Evolutionary conservation across 306 rosid genomes (phyloP), one percentile per base, ranked within the genome.

Genomic region (Cucumis melo): DNA sequence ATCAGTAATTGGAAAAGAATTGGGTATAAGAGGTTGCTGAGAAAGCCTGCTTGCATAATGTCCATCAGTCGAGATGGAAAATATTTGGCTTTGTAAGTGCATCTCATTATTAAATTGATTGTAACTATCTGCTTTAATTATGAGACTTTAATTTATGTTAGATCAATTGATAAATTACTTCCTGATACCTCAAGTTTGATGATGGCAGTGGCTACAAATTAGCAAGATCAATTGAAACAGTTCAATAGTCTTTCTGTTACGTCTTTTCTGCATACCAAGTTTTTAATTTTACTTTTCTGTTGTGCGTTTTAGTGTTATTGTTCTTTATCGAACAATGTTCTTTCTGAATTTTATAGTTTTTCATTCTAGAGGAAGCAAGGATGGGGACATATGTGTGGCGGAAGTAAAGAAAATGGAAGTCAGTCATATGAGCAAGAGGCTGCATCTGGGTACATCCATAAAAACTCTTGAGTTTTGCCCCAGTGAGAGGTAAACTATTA

Each of bases 401-500:
- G 95, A 90, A 79, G 91, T 94, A 78, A 91, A 89, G 87, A 91
- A 91, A 83, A 94, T 94, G 98, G 95, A 85, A 87, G 83, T 94
- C 74, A 73, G 78, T 86, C 98, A 94, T 80, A 83, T 83, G 79
- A 91, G 96, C 84, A 94, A 80, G 88, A 88, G 98, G 86, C 88
- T 94, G 56, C 97, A 94, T 77, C 85, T 91, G 59, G 97, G 97
- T 76, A 89, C 96, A 64, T 71, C 82, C 83, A 94, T 94, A 78
- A 88, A 84, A 60, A 80, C 91, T 1, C 83, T 94, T 8, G 94
- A 89, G 44, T 91, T 91, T 74, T 94, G 98, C 84, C 98, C 98
- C 78, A 78, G 80, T 59, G 98, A 94, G 86, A 94, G 97, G 98
- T 89, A 81, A 50, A 17, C 48, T 5, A 44, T 68, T 38, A 44